Evolutionary conservation across 768 basidiomycete species (phyloP), one percentile per base, ranked within the genome.

Genomic region (Suillus discolor): DNA sequence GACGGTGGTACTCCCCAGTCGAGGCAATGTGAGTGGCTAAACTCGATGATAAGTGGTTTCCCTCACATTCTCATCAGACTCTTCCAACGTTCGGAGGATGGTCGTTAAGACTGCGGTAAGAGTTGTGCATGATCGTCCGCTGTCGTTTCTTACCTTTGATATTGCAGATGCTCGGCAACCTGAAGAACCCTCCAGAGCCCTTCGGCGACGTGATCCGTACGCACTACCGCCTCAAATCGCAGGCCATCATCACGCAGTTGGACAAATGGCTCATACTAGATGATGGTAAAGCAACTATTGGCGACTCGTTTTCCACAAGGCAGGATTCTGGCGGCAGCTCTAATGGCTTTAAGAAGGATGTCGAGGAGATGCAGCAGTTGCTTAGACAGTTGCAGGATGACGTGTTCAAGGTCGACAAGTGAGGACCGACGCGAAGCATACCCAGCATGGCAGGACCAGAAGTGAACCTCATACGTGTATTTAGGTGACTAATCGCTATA

Each of bases 41-140:
- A 34, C 18, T 49, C n/a, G 34, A 49, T 39, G 31, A 59, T 55
- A 18, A 42, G 42, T 31, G 23, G n/a, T 31, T n/a, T 64, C 45
- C 62, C 69, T 71, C 12, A 77, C 28, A 9, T 47, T 61, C 45
- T 23, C 6, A 39, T 13, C 69, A 95, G 93, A 96, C 77, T 96
- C 94, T 42, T 92, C 93, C 53, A 98, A 97, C 75, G 87, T 97
- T 41, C 87, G 96, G 34, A 83, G 96, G 20, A 97, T 97, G 96
- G 92, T 92, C 9, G 89, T 96, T 42, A 88, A 85, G 73, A 94
- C 93, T 45, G 95, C 96, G 64, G 93, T 93, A 77, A 69, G 86
- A 28, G 12, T 8, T 18, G 42, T 69, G 15, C 28, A 57, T 70
- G 66, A 23, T 41, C 53, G 38, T 61, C 54, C 57, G 39, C 39